Evolutionary conservation across 2,329 filamentous ascomycete species (phyloP).

Genomic region (Chaetomium sp.): DNA sequence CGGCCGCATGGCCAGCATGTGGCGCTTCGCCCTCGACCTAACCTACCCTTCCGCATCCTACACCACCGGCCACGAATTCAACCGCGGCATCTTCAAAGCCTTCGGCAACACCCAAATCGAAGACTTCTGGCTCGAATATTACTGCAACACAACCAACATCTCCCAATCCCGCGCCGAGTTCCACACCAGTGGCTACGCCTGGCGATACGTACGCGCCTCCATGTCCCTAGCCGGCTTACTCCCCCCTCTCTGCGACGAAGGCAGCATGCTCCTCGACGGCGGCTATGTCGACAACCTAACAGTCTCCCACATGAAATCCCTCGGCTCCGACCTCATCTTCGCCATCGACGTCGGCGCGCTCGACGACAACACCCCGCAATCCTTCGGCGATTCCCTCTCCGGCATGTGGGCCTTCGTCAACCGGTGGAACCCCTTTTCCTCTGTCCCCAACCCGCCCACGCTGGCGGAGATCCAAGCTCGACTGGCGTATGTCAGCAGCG

Average conservation of each 20-base stretch:
- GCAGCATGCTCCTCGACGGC: slow-evolving; percentile 91
- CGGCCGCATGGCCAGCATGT: slow-evolving; percentile 97
- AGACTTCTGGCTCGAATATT: slow-evolving; percentile 98
- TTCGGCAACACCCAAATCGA: slow-evolving; percentile 97
- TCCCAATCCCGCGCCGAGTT: slow-evolving; percentile 87
- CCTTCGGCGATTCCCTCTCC: slow-evolving; percentile 88
- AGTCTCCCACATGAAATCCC: slow-evolving; percentile 91
- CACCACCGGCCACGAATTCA: slow-evolving; percentile 98
- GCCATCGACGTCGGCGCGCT: slow-evolving; percentile 90
- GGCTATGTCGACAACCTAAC: slow-evolving; percentile 97
- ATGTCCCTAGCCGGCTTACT: slow-evolving; percentile 94
- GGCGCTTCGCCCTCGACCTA: slow-evolving; percentile 93
- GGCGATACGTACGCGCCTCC: slow-evolving; percentile 91
- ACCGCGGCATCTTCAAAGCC: slow-evolving; percentile 96
- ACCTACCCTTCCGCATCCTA: slow-evolving; percentile 96
- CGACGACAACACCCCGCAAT: slow-evolving; percentile 86
- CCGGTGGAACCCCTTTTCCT: slow-evolving; percentile 93
- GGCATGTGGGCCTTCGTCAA: slow-evolving; percentile 94
- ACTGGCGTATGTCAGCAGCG: slow-evolving; percentile 88
- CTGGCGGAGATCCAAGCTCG: slow-evolving; percentile 93
- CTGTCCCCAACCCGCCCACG: slow-evolving; percentile 84
- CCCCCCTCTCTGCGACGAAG: slow-evolving; percentile 92
- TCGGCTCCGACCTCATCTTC: slow-evolving; percentile 91
- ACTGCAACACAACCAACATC: slow-evolving; percentile 99
- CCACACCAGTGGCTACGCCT: slow-evolving; percentile 93